Conservation (phyloP, 306 rosid genomes). For the Cucumis cinereus region DNA sequence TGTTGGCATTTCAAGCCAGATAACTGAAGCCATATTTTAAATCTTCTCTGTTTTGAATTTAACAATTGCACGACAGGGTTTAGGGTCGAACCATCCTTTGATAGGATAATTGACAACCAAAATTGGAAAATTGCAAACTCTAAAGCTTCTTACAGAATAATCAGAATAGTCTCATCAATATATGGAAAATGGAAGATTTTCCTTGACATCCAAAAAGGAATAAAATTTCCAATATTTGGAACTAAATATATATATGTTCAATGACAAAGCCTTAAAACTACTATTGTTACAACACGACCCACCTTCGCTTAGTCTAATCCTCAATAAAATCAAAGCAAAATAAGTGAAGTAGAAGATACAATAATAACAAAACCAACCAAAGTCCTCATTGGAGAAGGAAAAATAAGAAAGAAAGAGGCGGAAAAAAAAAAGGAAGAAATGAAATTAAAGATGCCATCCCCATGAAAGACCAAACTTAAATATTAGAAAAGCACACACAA, state of each 20-base stretch:
- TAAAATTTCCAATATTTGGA: not conserved
- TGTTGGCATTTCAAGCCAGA: not conserved
- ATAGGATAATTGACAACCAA: not conserved
- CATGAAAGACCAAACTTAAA: conserved; percentile 5
- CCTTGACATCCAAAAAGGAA: not conserved
- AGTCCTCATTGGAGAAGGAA: not conserved
- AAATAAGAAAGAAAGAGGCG: not conserved
- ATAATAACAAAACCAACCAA: conserved; percentile 4
- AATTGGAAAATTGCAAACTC: too few relatives aligned
- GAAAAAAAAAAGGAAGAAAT: not conserved
- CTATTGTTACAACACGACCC: not conserved
- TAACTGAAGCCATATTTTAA: not conserved
- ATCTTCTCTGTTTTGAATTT: not conserved
- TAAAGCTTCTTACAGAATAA: not conserved
- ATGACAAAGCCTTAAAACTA: conserved; percentile 5
- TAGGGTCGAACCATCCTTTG: not conserved
- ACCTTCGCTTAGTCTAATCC: conserved; percentile 6
- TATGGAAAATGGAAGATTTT: not conserved
- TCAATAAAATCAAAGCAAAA: not conserved
- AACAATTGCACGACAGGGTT: too few relatives aligned
- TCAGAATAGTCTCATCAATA: not conserved
- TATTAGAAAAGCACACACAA: conserved; percentile 1
- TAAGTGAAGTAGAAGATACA: not conserved
- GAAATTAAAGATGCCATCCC: not conserved
- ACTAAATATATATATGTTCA: conserved; percentile 5